Evolutionary conservation across 2,329 filamentous ascomycete genomes (phyloP).

Genomic region (Cordyceps pruinosa): DNA sequence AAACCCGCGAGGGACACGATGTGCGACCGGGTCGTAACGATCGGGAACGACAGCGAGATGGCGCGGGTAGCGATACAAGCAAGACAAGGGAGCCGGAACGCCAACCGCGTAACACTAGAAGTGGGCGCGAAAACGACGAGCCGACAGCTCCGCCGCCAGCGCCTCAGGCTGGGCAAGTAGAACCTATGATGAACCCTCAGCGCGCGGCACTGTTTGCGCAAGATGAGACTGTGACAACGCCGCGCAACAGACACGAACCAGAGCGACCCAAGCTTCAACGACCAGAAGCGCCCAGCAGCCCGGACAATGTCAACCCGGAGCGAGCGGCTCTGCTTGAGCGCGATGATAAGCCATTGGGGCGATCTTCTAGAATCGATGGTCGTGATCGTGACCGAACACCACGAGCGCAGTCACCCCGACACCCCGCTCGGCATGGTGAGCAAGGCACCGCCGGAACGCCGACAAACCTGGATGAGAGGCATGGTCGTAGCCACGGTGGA

Average conservation of each 20-base stretch:
- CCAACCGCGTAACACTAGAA: constrained; percentile 24
- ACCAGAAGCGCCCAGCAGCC: constrained; percentile 21
- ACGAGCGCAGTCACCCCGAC: constrained; percentile 43
- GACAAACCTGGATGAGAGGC: constrained; percentile 39
- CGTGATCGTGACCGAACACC: constrained; percentile 38
- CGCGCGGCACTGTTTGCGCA: constrained; percentile 43
- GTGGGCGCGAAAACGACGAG: constrained; percentile 22
- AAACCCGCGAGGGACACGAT: constrained; percentile 32
- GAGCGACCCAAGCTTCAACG: constrained; percentile 26
- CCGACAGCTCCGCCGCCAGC: constrained; percentile 22
- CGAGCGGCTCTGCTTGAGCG: constrained; percentile 37
- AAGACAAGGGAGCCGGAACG: constrained; percentile 25
- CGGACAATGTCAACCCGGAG: constrained; percentile 41
- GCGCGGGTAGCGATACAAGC: neutral
- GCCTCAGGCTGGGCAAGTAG: constrained; percentile 24
- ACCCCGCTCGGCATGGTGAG: constrained; percentile 28
- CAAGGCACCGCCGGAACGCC: constrained; percentile 24
- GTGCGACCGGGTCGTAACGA: constrained; percentile 20
- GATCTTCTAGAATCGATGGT: constrained; percentile 36
- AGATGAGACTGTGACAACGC: constrained; percentile 23
- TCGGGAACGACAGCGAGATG: constrained; percentile 7
- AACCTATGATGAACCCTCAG: constrained; percentile 49
- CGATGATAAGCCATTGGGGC: constrained; percentile 27
- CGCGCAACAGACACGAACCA: constrained; percentile 21
- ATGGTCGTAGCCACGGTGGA: constrained; percentile 33